phyloP scores from a whole-genome alignment of 1,284 basidiomycete species.

The Ganoderma boninense region DNA sequence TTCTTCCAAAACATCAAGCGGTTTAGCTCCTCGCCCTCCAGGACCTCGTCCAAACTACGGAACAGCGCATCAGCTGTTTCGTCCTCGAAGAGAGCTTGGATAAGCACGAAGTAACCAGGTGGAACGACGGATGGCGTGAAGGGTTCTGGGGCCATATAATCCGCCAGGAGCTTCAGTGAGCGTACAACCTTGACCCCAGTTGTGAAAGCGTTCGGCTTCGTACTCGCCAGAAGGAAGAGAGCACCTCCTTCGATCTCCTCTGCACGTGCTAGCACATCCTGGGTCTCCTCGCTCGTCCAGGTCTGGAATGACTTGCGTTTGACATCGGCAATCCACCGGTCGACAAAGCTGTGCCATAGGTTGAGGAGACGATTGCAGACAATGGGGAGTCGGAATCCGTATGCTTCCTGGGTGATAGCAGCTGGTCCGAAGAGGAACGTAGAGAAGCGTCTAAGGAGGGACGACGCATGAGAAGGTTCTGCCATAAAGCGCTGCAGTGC shows the following conservation, averaged over 20 bases:
- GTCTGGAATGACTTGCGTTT: constrained; percentile 48
- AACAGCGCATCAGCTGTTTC: constrained; percentile 47
- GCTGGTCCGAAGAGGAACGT: constrained; percentile 82
- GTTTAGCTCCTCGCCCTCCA: constrained; percentile 64
- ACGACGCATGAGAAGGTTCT: constrained; percentile 64
- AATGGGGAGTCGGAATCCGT: constrained; percentile 67
- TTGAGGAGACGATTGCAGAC: constrained; percentile 72
- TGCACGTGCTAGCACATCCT: constrained; percentile 50
- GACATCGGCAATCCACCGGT: constrained; percentile 68
- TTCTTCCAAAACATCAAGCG: constrained; percentile 72
- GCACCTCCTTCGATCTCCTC: constrained; percentile 78
- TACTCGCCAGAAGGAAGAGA: constrained; percentile 83
- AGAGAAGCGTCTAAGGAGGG: constrained; percentile 76
- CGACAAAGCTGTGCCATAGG: constrained; percentile 82
- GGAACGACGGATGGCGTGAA: constrained; percentile 39
- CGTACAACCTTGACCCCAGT: constrained; percentile 71
- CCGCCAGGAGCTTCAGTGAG: constrained; percentile 46
- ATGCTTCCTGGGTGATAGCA: constrained; percentile 73
- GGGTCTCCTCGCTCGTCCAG: constrained; percentile 51
- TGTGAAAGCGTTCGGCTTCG: constrained; percentile 55
- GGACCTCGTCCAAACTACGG: constrained; percentile 70
- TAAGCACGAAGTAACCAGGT: constrained; percentile 56
- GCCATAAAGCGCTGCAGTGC: constrained; percentile 81
- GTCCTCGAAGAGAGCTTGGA: constrained; percentile 54
- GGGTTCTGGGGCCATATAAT: constrained; percentile 50